Base-by-base conservation (phyloP, 495 filamentous ascomycete species). In the Lasiosphaeris hirsuta region DNA sequence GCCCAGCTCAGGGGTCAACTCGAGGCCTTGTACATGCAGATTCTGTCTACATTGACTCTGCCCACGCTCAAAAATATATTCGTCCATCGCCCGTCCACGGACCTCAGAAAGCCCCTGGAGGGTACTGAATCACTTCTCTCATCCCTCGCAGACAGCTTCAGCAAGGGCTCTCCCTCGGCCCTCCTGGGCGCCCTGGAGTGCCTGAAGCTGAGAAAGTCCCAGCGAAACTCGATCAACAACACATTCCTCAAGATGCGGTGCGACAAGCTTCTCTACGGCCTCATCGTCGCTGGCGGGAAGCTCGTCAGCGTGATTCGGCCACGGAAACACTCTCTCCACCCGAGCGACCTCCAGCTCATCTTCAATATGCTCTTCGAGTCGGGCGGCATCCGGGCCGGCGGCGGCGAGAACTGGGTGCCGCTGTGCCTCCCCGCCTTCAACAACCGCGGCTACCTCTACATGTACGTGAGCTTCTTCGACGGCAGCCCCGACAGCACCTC, bases 361-460 rank as follows among this genome's bases (percentile, higher is more conserved):
- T 97, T 99, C 79, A 96, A 96, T 64, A 97, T 99, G 95, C 84
- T 99, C n/a, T 97, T 97, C 61, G 92, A 95, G 68, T 90, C 93
- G 3, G 86, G 88, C 42, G 87, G 89, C 37, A 86, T 99, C 65
- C 91, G 91, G 60, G 72, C 76, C 7, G 90, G 88, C 5, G 94
- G 91, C 30, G 92, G 92, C 13, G 95, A 99, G 69, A 96, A 92
- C 63, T 97, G 95, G 95, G 93, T 96, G 38, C 95, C 95, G 2
- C 80, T 99, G 7, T 97, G 95, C 63, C 81, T 99, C 9, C 95
- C 95, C 9, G 92, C 91, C 6, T 99, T 99, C 76, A 99, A 99
- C 75, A 96, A 89, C 65, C 88, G 85, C 46, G 95, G 95, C n/a
- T 97, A 94, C 69, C 81, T 99, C 2, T 96, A 97, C 75, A 97